Evolutionary conservation across 306 rosid genomes (phyloP), one percentile per base, ranked within the genome.

Genomic region (Glycine latifolia): DNA sequence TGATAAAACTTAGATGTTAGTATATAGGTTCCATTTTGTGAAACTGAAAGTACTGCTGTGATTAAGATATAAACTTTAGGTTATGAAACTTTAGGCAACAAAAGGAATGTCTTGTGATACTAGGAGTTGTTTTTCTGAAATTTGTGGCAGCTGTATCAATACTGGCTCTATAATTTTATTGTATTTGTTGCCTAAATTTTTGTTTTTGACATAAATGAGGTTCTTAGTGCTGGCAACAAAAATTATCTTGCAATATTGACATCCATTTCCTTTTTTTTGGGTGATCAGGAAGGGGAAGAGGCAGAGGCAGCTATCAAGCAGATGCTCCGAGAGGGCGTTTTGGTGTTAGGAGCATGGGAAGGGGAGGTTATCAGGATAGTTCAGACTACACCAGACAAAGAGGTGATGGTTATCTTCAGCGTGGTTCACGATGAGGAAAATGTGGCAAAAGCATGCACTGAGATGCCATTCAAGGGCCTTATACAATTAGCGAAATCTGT

Each of bases 251-350:
- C 5, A 37, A 37, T 37, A 3, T 37, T 39, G 44, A 39, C 44
- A 39, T 39, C 44, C 44, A 39, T 39, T 39, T 39, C 44, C 39
- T 78, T 69, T 68, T 71, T 31, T 4, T 47, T 70, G 26, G 71
- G 17, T 60, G 55, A 75, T 65, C 90, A 89, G 97, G 98, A 84
- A 82, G 97, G 80, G 98, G 98, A 60, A 91, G 96, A 84, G 95
- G 91, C 52, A 84, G 98, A 84, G 87, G 92, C 15, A 55, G 87
- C 77, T 91, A 89, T 85, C 97, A 54, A 79, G 75, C 90, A 15
- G 96, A 91, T 15, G 84, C 97, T 62, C 86, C 96, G 7, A 86
- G 97, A 79, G 98, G 97, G 10, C 93, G 94, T 20, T 91, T 88
- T 79, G 94, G 95, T 20, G 88, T 75, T 62, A 89, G 97, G 53